Percentiles rank a stretch among this genome's conserved stretches.
These are phyloP conservation scores for Artemisia tridentata DNA, from an alignment of 129 eudicot genomes.

Conservation along the genomic window DNA sequence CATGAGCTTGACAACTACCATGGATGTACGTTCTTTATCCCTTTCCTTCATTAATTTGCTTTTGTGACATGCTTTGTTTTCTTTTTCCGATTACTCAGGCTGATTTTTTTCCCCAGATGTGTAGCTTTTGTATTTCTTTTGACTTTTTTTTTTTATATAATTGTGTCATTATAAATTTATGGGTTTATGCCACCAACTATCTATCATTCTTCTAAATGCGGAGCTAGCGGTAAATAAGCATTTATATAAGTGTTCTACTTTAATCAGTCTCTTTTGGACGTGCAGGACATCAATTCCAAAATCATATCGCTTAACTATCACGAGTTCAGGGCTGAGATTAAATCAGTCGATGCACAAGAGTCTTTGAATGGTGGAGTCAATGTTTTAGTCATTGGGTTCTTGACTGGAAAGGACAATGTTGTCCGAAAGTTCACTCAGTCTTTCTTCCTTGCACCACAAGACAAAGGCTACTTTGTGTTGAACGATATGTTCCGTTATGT, in stretches of 20 bases:
- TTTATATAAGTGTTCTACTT: not conserved
- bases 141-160: not conserved
- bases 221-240: no score
- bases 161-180: not conserved
- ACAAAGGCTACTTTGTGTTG: conserved; percentile 87
- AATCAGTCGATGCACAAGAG: conserved; percentile 88
- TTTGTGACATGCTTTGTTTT: not conserved
- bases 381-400: conserved; percentile 77
- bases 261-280: not conserved
- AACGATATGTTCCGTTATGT: conserved; percentile 83
- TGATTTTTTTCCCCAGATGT: not conserved
- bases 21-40: conserved; percentile 51
- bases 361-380: conserved; percentile 76
- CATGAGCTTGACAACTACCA: conserved; percentile 68
- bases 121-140: conserved; percentile 2
- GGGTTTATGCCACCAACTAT: not conserved
- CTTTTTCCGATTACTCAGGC: not conserved
- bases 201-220: not conserved
- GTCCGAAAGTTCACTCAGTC: conserved; percentile 60
- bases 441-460: conserved; percentile 97
- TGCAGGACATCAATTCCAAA: conserved; percentile 80
- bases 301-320: conserved; percentile 68
- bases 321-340: conserved; percentile 67
- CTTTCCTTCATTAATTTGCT: not conserved
- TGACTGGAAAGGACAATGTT: conserved; percentile 59